Evolutionary conservation across 192 early-diverging fungal genomes (phyloP).

Genomic region (Physocladia obscura): DNA sequence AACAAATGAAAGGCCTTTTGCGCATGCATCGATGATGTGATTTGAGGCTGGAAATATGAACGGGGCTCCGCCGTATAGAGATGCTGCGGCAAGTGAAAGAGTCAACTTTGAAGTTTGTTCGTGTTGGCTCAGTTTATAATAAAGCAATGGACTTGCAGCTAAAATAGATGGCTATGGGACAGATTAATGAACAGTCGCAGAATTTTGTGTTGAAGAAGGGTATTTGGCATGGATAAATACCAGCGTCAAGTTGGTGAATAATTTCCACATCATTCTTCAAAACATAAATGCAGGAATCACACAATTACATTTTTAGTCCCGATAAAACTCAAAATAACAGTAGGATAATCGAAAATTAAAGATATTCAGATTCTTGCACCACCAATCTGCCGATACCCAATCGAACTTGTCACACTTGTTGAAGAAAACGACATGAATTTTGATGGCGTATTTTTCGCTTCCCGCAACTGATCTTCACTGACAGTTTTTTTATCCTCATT

Average conservation of each 20-base stretch:
- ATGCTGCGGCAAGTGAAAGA: background rate
- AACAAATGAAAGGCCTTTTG: background rate
- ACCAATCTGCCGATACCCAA: slow-evolving; percentile 37
- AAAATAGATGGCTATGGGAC: background rate
- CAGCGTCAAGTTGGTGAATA: too few species aligned
- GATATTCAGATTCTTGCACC: too few species aligned
- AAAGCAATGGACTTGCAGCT: background rate
- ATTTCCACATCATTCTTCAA: too few species aligned
- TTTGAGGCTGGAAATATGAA: background rate
- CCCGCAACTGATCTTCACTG: slow-evolving; percentile 56
- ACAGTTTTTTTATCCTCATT: slow-evolving; percentile 51
- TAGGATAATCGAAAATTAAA: too few species aligned
- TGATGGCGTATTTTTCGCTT: slow-evolving; percentile 36
- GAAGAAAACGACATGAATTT: slow-evolving; percentile 25
- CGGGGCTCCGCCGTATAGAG: background rate
- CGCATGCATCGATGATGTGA: background rate
- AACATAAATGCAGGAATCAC: too few species aligned
- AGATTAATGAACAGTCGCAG: too few species aligned
- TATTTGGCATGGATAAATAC: too few species aligned
- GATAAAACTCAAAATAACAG: too few species aligned
- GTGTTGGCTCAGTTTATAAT: background rate
- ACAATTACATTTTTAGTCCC: too few species aligned
- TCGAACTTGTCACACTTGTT: background rate
- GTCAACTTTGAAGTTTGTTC: background rate
- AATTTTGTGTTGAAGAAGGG: too few species aligned